A percentile compares a stretch with the other conserved stretches of the same genome.
These are phyloP conservation scores for Lathyrus oleraceus DNA, from an alignment of 306 rosid species.

Conservation along the genomic window DNA sequence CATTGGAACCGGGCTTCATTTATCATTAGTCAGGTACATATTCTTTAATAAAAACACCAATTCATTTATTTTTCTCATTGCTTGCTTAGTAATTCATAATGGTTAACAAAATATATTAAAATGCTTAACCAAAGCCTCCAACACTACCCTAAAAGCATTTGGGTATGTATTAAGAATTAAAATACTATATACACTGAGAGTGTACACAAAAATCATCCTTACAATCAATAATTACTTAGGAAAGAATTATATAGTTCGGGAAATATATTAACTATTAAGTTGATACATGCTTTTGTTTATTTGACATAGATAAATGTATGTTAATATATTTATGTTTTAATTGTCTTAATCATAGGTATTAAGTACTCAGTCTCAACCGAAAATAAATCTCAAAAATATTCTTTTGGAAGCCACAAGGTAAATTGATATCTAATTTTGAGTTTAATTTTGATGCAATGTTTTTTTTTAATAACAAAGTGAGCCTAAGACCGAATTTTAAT, in stretches of 20 bases:
- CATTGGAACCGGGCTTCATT: conserved; percentile 76
- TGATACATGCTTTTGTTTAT: not conserved
- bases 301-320: not conserved
- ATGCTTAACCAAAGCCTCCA: too few relatives aligned
- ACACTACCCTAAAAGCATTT: too few relatives aligned
- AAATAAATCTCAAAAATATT: conserved; percentile 53
- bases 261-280: not conserved
- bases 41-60: not conserved
- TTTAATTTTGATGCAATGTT: not conserved
- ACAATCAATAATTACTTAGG: too few relatives aligned
- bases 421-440: not conserved
- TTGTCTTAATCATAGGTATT: conserved; percentile 50
- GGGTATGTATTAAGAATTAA: too few relatives aligned
- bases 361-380: conserved; percentile 49
- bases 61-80: too few relatives aligned
- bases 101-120: too few relatives aligned
- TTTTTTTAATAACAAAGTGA: too few relatives aligned
- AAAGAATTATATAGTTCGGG: not conserved
- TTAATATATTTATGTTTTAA: not conserved
- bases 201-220: too few relatives aligned
- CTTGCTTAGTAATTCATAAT: too few relatives aligned
- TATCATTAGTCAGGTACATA: conserved; percentile 57
- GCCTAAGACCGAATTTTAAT: not conserved
- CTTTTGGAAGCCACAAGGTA: conserved; percentile 78
- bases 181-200: too few relatives aligned